Evolutionary conservation across 1,284 basidiomycete genomes (phyloP).

Genomic region (Mycosarcoma maydis): DNA sequence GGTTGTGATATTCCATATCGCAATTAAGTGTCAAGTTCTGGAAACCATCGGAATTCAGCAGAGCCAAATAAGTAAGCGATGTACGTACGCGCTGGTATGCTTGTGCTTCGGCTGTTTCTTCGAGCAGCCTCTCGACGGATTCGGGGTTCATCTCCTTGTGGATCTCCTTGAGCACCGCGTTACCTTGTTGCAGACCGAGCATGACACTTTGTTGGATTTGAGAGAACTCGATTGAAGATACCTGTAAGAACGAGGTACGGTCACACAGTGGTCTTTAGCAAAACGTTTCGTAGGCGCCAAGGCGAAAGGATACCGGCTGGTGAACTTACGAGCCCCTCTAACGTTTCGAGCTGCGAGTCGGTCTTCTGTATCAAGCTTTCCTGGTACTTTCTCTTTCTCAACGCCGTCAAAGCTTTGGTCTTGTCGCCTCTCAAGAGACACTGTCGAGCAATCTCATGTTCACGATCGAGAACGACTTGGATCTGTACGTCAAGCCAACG

Average conservation of each 20-base stretch:
- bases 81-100: conserved; percentile 82
- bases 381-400: conserved; percentile 91
- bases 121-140: conserved; percentile 89
- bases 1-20: no score
- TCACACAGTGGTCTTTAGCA: not conserved
- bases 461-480: conserved; percentile 83
- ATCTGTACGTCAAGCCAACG: no score
- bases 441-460: conserved; percentile 86
- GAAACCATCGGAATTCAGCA: not conserved
- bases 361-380: conserved; percentile 86
- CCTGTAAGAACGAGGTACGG: conserved; percentile 68
- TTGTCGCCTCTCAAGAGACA: conserved; percentile 84
- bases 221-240: conserved; percentile 94
- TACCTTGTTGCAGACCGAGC: conserved; percentile 91
- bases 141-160: conserved; percentile 92
- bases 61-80: not conserved
- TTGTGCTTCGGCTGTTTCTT: conserved; percentile 88
- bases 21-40: not conserved
- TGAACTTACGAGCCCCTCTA: conserved; percentile 87
- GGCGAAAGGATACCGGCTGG: not conserved
- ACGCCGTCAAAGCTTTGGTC: conserved; percentile 83
- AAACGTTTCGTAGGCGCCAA: not conserved
- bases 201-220: conserved; percentile 90
- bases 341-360: conserved; percentile 84
- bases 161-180: conserved; percentile 88